Conservation (phyloP, 2,329 filamentous ascomycete species). For the Epichloe coenophiala region DNA sequence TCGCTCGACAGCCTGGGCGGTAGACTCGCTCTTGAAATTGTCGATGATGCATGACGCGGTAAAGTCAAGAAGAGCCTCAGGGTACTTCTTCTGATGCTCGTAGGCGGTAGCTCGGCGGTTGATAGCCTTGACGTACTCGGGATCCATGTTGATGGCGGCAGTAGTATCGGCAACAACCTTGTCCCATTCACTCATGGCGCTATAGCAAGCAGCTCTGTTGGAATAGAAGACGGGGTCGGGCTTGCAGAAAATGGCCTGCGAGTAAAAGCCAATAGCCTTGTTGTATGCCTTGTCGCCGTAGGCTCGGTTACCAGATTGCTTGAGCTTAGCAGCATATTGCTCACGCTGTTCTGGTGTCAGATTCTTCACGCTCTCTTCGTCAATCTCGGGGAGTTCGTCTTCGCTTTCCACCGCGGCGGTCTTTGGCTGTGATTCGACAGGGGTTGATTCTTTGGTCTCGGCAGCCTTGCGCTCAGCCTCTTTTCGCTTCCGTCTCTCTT, state of each 20-base stretch:
- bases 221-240: slow-evolving; percentile 97
- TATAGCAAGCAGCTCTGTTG: slow-evolving; percentile 95
- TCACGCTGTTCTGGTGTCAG: slow-evolving; percentile 57
- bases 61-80: slow-evolving; percentile 91
- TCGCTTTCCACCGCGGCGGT: slow-evolving; percentile 40
- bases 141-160: slow-evolving; percentile 83
- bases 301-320: slow-evolving; percentile 90
- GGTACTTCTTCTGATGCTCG: slow-evolving; percentile 81
- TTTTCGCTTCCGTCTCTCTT: slow-evolving; percentile 79
- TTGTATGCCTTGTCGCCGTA: slow-evolving; percentile 92
- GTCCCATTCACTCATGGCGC: slow-evolving; percentile 83
- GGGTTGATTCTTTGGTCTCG: slow-evolving; percentile 24
- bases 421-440: slow-evolving; percentile 30
- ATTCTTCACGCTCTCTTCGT: slow-evolving; percentile 39
- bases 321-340: slow-evolving; percentile 79
- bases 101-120: slow-evolving; percentile 96
- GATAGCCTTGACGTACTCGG: slow-evolving; percentile 92
- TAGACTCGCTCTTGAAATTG: slow-evolving; percentile 83
- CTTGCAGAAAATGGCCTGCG: slow-evolving; percentile 92
- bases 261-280: slow-evolving; percentile 86
- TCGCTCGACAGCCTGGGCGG: slow-evolving; percentile 80
- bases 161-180: slow-evolving; percentile 96
- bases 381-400: slow-evolving; percentile 57
- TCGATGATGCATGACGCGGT: slow-evolving; percentile 99
- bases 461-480: slow-evolving; percentile 52